phyloP scores from a whole-genome alignment of 352 stramenopile species.

The Pythium myriotylum region DNA sequence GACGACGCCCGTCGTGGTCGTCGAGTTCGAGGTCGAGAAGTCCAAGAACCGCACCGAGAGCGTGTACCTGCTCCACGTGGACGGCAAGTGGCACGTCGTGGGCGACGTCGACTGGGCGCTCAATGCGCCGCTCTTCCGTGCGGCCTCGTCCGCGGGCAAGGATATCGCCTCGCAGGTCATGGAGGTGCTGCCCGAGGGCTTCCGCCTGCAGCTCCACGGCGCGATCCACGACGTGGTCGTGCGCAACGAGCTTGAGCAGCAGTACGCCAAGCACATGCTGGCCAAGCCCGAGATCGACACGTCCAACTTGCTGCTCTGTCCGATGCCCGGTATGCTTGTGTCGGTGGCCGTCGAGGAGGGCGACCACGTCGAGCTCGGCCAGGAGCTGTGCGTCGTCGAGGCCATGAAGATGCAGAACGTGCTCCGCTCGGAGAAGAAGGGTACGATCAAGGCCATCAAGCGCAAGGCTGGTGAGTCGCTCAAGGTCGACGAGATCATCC shows the following conservation, averaged over 20 bases:
- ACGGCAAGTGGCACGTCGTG: constrained; percentile 73
- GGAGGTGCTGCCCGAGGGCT: constrained; percentile 88
- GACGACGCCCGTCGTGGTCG: no score
- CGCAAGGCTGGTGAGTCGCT: constrained; percentile 85
- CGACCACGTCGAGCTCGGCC: constrained; percentile 82
- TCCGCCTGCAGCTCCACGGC: no score
- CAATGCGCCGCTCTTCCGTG: no score
- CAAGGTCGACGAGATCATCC: constrained; percentile 90
- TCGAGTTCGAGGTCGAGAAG: constrained; percentile 72
- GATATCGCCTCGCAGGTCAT: constrained; percentile 90
- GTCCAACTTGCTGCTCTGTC: no score
- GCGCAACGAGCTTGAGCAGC: no score
- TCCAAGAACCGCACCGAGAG: constrained; percentile 63
- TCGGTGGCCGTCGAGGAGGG: constrained; percentile 85
- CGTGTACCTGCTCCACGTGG: constrained; percentile 62
- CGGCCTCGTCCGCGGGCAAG: no score
- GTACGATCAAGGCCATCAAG: constrained; percentile 67
- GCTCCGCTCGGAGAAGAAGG: constrained; percentile 72
- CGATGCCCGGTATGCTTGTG: no score
- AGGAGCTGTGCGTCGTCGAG: constrained; percentile 94
- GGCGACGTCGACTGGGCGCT: constrained; percentile 69
- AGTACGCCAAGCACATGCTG: no score
- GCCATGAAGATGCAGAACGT: constrained; percentile 98
- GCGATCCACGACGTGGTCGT: no score
- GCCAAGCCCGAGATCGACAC: no score